These are phyloP conservation scores for Candida pseudoviswanathii DNA, from an alignment of 1,139 yeast genomes.

Conservation along the genomic window DNA sequence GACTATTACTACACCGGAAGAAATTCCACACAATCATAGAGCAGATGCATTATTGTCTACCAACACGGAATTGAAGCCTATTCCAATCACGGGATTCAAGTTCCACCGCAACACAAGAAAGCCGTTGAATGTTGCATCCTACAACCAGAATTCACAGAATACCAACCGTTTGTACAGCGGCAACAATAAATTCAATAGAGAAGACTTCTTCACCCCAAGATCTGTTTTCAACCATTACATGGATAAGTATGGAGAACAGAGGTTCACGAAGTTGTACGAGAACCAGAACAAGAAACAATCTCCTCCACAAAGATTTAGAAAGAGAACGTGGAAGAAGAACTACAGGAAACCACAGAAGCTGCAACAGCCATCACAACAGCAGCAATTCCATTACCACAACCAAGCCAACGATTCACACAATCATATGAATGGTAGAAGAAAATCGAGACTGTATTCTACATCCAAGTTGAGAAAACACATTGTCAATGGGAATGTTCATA, in stretches of 20 bases:
- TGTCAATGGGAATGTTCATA: constrained; percentile 3
- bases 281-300: constrained; percentile 17
- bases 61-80: constrained; percentile 44
- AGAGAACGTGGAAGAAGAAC: constrained; percentile 36
- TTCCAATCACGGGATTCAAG: constrained; percentile 41
- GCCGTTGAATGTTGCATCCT: constrained; percentile 64
- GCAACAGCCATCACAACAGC: constrained; percentile 12
- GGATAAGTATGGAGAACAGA: constrained; percentile 62
- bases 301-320: constrained; percentile 14
- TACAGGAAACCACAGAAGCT: constrained; percentile 20
- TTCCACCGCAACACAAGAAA: constrained; percentile 55
- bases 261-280: constrained; percentile 19
- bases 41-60: constrained; percentile 50
- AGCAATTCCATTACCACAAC: constrained; percentile 11
- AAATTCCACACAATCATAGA: constrained; percentile 44
- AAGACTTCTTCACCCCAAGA: constrained; percentile 77
- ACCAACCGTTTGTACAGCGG: constrained; percentile 20
- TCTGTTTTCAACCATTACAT: constrained; percentile 70
- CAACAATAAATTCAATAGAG: constrained; percentile 52
- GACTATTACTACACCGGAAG: too few relatives aligned
- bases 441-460: constrained; percentile 36
- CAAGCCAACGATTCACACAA: constrained; percentile 18
- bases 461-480: constrained; percentile 24
- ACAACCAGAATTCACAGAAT: constrained; percentile 35
- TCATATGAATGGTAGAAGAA: constrained; percentile 19